Evolutionary conservation across 2,329 filamentous ascomycete genomes (phyloP).

Genomic region (Domatiomyces catenatus): DNA sequence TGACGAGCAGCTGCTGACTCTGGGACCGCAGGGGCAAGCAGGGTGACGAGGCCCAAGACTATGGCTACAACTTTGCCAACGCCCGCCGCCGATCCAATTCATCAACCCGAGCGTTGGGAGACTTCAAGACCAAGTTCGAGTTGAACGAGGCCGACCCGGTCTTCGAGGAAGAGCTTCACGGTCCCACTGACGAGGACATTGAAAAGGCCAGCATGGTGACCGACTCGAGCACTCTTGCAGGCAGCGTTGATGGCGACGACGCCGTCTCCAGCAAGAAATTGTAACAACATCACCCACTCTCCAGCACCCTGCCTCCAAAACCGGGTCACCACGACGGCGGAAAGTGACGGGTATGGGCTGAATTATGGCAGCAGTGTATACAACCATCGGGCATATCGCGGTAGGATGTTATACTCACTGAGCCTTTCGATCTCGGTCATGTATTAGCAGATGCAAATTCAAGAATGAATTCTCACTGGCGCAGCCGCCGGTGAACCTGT

Average conservation of each 20-base stretch:
- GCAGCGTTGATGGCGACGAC: conserved; percentile 44
- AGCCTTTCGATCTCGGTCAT: not conserved
- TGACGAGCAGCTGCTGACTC: conserved; percentile 2
- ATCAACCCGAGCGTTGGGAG: conserved; percentile 55
- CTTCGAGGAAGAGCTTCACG: conserved; percentile 76
- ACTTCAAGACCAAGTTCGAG: conserved; percentile 97
- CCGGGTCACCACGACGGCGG: too few relatives aligned
- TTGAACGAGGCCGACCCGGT: conserved; percentile 75
- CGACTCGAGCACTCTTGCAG: conserved; percentile 38
- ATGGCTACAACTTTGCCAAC: conserved; percentile 69
- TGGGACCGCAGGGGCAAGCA: conserved; percentile 52
- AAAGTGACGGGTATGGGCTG: not conserved
- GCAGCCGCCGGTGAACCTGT: not conserved
- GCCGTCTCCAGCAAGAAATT: conserved; percentile 31
- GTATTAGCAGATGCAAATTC: not conserved
- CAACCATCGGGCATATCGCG: not conserved
- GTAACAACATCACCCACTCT: conserved; percentile 17
- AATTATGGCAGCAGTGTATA: not conserved
- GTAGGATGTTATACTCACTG: not conserved
- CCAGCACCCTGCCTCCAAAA: not conserved
- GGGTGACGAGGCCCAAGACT: conserved; percentile 72
- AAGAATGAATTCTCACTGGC: not conserved
- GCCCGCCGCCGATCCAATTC: conserved; percentile 86
- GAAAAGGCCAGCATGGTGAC: conserved; percentile 30
- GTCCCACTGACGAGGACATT: conserved; percentile 41